These are phyloP conservation scores for Tylopilus felleus DNA, from an alignment of 768 basidiomycete species.

Conservation along the genomic window DNA sequence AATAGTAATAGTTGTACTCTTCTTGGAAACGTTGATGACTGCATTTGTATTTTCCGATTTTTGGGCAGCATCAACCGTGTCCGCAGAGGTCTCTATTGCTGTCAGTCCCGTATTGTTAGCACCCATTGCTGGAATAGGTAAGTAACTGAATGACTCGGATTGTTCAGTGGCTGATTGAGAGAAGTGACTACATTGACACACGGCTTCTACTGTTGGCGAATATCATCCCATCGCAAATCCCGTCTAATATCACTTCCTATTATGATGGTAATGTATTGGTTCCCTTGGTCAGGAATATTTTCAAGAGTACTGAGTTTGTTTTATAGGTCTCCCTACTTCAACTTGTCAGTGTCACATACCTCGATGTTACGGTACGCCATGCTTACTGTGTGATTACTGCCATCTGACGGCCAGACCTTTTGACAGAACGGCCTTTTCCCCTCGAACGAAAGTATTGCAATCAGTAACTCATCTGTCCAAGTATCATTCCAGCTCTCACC, in stretches of 20 bases:
- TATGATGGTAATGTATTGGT: constrained; percentile 12
- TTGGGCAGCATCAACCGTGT: not conserved
- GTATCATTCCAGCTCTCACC: not conserved
- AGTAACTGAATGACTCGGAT: not conserved
- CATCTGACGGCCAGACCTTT: not conserved
- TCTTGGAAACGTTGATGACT: constrained; percentile 18
- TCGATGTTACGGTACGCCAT: not conserved
- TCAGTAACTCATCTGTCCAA: not conserved
- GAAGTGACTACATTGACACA: constrained; percentile 18
- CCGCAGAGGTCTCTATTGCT: not conserved
- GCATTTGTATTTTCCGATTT: constrained; percentile 8
- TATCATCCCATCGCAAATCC: constrained; percentile 7
- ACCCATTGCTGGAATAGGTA: constrained; percentile 17
- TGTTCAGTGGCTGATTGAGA: not conserved
- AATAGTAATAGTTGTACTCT: constrained; percentile 9
- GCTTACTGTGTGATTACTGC: not conserved
- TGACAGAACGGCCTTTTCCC: constrained; percentile 2
- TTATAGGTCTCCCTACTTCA: constrained; percentile 23
- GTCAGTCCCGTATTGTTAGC: not conserved
- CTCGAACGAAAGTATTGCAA: too few relatives aligned
- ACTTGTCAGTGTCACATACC: constrained; percentile 13
- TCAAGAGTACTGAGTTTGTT: not conserved
- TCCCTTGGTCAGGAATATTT: not conserved
- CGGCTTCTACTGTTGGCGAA: constrained; percentile 24
- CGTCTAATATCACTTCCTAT: constrained; percentile 2